Conservation (phyloP, 1,284 basidiomycete species). For the Papiliotrema flavescens region DNA sequence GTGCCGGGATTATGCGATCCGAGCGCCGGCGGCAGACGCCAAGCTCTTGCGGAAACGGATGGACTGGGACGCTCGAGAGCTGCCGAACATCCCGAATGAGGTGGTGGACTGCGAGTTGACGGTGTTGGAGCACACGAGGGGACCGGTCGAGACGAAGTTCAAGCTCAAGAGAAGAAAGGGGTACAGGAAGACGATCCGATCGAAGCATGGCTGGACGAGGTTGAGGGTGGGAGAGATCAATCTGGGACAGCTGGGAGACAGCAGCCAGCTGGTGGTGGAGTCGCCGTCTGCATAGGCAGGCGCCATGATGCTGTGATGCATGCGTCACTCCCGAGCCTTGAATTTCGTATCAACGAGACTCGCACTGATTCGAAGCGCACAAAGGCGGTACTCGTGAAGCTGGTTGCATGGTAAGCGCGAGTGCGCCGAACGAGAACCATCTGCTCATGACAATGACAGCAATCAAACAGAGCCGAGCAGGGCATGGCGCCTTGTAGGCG, state of each 20-base stretch:
- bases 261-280: background rate
- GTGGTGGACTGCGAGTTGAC: constrained; percentile 75
- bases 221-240: constrained; percentile 71
- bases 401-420: too few species aligned
- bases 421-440: too few species aligned
- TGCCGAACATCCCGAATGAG: constrained; percentile 28
- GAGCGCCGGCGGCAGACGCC: constrained; percentile 52
- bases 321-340: too few species aligned
- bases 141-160: constrained; percentile 80
- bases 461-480: too few species aligned
- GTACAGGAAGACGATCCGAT: constrained; percentile 74
- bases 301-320: too few species aligned
- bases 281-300: background rate
- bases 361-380: too few species aligned
- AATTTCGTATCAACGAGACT: too few species aligned
- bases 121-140: constrained; percentile 94
- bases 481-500: too few species aligned
- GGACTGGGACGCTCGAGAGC: constrained; percentile 13
- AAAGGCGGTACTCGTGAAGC: too few species aligned
- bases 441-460: too few species aligned
- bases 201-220: constrained; percentile 92
- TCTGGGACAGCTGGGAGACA: background rate
- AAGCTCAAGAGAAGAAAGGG: constrained; percentile 99
- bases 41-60: constrained; percentile 54
- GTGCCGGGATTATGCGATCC: constrained; percentile 81